A percentile compares a stretch with the other conserved stretches of the same genome.
Conservation (phyloP, 2,329 filamentous ascomycete species). For the Fusarium sp. region DNA sequence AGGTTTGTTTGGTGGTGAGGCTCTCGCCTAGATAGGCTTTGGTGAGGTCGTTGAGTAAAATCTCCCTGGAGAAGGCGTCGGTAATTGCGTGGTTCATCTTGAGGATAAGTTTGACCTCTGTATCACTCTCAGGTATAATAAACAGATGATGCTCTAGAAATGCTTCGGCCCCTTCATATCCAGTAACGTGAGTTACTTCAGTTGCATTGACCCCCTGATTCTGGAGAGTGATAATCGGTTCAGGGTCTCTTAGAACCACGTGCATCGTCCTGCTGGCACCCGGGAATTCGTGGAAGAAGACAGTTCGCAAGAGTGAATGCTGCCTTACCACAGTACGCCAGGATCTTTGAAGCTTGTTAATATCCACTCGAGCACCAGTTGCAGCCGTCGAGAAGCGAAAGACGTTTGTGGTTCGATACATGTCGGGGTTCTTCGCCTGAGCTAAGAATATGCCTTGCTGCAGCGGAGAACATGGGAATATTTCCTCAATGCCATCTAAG, state of each 20-base stretch:
- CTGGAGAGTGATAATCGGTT: background rate
- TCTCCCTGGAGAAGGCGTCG: background rate
- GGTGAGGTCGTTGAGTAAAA: background rate
- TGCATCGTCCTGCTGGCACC: background rate
- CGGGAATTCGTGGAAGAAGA: background rate
- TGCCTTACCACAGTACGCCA: background rate
- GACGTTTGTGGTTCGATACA: background rate
- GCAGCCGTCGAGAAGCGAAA: background rate
- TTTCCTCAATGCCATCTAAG: background rate
- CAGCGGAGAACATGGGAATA: background rate
- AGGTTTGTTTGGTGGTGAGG: background rate
- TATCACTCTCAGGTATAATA: background rate
- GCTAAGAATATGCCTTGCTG: background rate
- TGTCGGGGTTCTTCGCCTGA: background rate
- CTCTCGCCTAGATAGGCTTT: background rate
- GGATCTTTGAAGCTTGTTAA: background rate
- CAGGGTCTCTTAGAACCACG: background rate
- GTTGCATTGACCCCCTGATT: too few relatives aligned
- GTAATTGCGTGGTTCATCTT: constrained; percentile 1
- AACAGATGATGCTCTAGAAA: background rate
- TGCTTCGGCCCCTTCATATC: background rate
- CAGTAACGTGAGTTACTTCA: background rate
- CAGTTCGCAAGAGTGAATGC: background rate
- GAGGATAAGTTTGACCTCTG: background rate
- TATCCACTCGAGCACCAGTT: background rate